Base-by-base conservation (phyloP, 176 grass and related monocot genomes). In the Triticum aestivum region DNA sequence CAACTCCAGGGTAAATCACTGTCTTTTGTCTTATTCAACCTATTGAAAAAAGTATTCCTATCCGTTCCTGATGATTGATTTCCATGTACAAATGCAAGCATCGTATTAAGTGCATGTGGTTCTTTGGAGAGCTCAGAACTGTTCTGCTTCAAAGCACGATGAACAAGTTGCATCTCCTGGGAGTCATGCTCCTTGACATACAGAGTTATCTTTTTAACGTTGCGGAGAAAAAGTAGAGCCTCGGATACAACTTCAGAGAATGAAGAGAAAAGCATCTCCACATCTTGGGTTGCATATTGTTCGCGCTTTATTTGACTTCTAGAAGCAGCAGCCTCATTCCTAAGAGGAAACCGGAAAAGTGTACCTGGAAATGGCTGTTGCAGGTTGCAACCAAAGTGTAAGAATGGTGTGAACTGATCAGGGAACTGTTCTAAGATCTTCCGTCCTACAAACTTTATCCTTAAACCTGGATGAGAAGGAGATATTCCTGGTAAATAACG, bases 231-330 rank as follows among this genome's bases (percentile, higher is more conserved):
- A 82, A 98, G 88, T 74, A 98, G 71, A 87, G 93, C 88, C 81
- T 98, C 93, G 18, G 96, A 89, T 76, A 92, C 88, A 90, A 89
- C 90, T 89, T 98, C 91, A 33, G 93, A 95, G 86, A 98, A 98
- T 63, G 91, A 94, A 91, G 88, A 89, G 54, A 98, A 94, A 77
- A 98, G 96, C 65, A 87, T 88, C 66, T 93, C 91, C 70, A 98
- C 96, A 88, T 98, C 91, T 78, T 94, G 89, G 26, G 93, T 92
- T 54, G 96, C 67, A 85, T 98, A 98, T 59, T 98, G 89, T 89
- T 98, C 96, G 58, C 88, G 88, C 84, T 95, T 98, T 91, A 98
- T 98, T 90, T 98, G 86, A 80, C 96, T 98, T 92, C 96, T 95
- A 65, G 82, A 89, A 94, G 96, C 96, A 91, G 89, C 86, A 62